Conservation (phyloP, 345 rosid species). For the Kandelia obovata region DNA sequence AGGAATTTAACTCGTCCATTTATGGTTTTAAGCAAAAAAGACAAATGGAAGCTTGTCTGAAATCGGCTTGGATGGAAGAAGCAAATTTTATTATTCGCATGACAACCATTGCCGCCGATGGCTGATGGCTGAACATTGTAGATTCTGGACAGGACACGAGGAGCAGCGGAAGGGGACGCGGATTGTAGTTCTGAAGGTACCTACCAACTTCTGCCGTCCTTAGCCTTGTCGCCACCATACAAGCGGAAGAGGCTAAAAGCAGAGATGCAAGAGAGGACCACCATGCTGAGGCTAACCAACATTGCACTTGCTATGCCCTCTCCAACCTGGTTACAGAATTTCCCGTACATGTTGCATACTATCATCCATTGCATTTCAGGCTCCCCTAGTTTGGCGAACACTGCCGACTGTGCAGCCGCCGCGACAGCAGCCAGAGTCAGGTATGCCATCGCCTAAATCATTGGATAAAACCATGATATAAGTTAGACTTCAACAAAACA, state of each 20-base stretch:
- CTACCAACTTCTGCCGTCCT: conserved; percentile 35
- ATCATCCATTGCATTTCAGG: conserved; percentile 84
- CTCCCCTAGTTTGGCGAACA: conserved; percentile 67
- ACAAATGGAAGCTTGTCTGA: too few species aligned
- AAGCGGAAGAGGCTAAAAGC: conserved; percentile 82
- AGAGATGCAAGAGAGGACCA: conserved; percentile 56
- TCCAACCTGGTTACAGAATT: conserved; percentile 71
- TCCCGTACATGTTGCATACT: conserved; percentile 67
- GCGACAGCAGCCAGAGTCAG: conserved; percentile 68
- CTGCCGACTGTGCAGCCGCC: conserved; percentile 65
- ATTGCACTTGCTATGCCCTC: conserved; percentile 56
- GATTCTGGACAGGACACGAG: neutral
- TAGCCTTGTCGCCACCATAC: conserved; percentile 45
- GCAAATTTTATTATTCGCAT: too few species aligned
- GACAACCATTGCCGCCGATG: too few species aligned
- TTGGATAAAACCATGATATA: neutral
- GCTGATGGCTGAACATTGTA: too few species aligned
- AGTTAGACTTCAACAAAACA: neutral
- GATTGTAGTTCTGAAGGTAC: neutral
- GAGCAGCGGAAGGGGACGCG: neutral
- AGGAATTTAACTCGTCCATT: too few species aligned
- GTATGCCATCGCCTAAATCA: conserved; percentile 63
- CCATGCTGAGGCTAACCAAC: conserved; percentile 52
- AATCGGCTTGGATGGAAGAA: too few species aligned
- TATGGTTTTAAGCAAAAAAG: too few species aligned